Base-by-base conservation (phyloP, 495 filamentous ascomycete genomes). In the Chaetomium cochliodes region DNA sequence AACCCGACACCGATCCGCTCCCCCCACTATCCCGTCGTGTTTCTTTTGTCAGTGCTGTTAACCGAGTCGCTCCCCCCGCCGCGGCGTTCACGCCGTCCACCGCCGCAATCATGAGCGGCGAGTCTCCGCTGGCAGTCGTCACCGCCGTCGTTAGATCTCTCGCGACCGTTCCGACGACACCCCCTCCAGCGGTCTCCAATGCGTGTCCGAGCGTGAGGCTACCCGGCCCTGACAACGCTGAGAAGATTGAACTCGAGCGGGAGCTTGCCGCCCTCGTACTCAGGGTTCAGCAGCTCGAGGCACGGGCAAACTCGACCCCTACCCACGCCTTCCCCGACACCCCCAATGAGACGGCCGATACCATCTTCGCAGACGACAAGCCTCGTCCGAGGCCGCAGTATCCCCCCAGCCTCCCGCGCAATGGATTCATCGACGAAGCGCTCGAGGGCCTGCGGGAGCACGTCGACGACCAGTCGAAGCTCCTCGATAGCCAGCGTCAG, bases 391-490 rank as follows among this genome's bases (percentile, higher is more conserved):
- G 67, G 53, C 63, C 65, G 25, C 72, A 71, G 58, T 64, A 72
- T 60, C 26, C 72, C 28, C 49, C 66, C 39, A 41, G 65, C 12
- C 62, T 75, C 30, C 65, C 67, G 23, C 76, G 70, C 42, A 79
- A 78, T 70, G 75, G 76, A 8, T 61, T 68, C 53, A 87, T 84
- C 54, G 87, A 90, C 65, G 87, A 88, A 68, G 87, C 90, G 6
- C 86, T 92, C 47, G 86, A 85, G 67, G 85, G 85, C 33, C 81
- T 92, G 51, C 86, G 85, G 46, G 89, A 91, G 63, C 87, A 91
- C 74, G 88, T 92, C 49, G 85, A 91, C 65, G 88, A 90, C 67
- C 90, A 92, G 76, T 88, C 89, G 49, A 88, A 91, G 69, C 82
- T 90, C 65, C 89, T 93, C 66, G 85, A 88, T 64, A 85, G 80